Conservation (phyloP, 148 eudicot species). For the Gaultheria prostrata region DNA sequence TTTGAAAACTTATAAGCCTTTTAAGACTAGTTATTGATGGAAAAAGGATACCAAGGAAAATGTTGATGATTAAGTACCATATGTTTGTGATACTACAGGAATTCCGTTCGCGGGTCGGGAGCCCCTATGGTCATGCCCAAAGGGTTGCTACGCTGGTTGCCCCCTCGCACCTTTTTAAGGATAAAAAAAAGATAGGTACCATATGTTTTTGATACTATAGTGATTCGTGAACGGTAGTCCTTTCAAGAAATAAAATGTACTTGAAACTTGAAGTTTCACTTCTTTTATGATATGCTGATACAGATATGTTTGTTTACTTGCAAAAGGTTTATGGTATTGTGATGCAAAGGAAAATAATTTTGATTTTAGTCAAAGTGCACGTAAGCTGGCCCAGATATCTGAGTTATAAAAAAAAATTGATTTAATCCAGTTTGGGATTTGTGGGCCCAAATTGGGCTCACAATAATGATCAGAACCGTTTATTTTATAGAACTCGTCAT, state of each 20-base stretch:
- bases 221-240: neutral
- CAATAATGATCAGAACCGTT: too few species aligned
- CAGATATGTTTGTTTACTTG: neutral
- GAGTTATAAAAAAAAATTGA: too few species aligned
- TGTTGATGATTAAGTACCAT: neutral
- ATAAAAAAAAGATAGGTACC: neutral
- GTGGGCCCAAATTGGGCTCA: too few species aligned
- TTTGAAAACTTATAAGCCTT: slow-evolving; percentile 42
- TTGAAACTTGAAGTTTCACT: neutral
- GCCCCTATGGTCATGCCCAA: too few species aligned
- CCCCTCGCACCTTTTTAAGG: too few species aligned
- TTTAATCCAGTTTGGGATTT: too few species aligned
- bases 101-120: neutral
- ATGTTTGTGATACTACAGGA: neutral
- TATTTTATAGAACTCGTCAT: too few species aligned
- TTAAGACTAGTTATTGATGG: slow-evolving; percentile 37
- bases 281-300: neutral
- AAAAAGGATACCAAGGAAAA: neutral
- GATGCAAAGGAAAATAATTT: neutral
- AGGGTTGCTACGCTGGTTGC: too few species aligned
- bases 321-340: neutral
- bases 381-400: too few species aligned
- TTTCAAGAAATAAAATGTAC: neutral
- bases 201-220: neutral
- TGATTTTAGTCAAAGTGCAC: neutral